Evolutionary conservation across 768 basidiomycete species (phyloP).

Genomic region (Tubosaeta brunneosetosa): DNA sequence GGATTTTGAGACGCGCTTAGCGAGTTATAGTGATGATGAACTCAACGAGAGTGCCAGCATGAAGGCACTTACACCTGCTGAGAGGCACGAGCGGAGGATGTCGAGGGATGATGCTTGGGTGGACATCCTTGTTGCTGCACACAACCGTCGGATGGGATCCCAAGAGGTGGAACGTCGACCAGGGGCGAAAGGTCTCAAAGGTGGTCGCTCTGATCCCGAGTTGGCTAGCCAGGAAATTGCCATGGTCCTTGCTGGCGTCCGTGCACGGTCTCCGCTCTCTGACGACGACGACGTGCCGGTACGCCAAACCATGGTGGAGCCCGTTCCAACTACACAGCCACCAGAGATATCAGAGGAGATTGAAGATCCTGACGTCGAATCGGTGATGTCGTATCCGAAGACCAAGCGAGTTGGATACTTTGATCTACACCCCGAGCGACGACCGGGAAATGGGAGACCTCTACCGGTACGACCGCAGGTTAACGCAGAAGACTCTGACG

Average conservation of each 20-base stretch:
- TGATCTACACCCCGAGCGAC: constrained; percentile 72
- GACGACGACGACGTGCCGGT: constrained; percentile 38
- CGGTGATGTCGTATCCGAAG: constrained; percentile 34
- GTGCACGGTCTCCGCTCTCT: constrained; percentile 32
- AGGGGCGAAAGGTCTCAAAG: constrained; percentile 31
- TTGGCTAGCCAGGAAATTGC: constrained; percentile 70
- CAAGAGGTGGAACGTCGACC: constrained; percentile 46
- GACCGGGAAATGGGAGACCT: constrained; percentile 30
- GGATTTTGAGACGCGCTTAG: constrained; percentile 79
- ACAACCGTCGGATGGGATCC: constrained; percentile 45
- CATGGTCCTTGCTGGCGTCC: constrained; percentile 59
- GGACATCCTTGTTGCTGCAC: constrained; percentile 71
- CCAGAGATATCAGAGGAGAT: constrained; percentile 38
- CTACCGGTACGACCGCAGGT: constrained; percentile 23
- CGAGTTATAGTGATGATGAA: constrained; percentile 53
- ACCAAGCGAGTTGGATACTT: constrained; percentile 60
- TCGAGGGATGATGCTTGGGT: constrained; percentile 79
- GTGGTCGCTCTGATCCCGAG: constrained; percentile 56
- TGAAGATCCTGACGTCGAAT: constrained; percentile 44
- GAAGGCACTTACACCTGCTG: constrained; percentile 37
- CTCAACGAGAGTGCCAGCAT: constrained; percentile 39
- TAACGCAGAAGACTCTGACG: constrained; percentile 32
- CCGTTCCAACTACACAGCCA: neutral
- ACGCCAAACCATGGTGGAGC: constrained; percentile 17
- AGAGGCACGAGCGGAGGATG: constrained; percentile 38